Evolutionary conservation across 2,329 filamentous ascomycete species (phyloP).

Genomic region (Ramichloridium luteum): DNA sequence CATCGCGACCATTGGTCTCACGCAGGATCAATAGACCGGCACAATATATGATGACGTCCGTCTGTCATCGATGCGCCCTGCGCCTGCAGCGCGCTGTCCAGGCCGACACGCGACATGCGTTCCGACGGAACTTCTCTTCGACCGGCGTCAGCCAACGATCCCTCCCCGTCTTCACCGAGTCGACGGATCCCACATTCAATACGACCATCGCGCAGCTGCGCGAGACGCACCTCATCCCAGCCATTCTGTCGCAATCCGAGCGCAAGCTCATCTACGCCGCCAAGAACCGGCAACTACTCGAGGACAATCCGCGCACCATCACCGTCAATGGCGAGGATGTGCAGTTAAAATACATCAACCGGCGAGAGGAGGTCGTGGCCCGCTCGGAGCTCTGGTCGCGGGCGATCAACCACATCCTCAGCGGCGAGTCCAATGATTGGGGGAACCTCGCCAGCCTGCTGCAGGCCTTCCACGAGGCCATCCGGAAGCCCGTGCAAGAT

Average conservation of each 20-base stretch:
- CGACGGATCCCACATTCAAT: slow-evolving; percentile 31
- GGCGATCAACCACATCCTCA: slow-evolving; percentile 21
- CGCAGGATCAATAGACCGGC: too few relatives aligned
- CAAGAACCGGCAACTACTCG: slow-evolving; percentile 30
- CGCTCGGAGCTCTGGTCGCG: slow-evolving; percentile 17
- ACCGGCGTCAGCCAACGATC: slow-evolving; percentile 9
- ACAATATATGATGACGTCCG: slow-evolving; percentile 11
- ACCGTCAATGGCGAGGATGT: slow-evolving; percentile 31
- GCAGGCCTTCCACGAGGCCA: slow-evolving; percentile 20
- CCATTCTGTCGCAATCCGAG: slow-evolving; percentile 31
- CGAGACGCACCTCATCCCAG: slow-evolving; percentile 33
- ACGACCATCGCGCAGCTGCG: slow-evolving; percentile 30
- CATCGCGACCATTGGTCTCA: too few relatives aligned
- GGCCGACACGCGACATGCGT: slow-evolving; percentile 7
- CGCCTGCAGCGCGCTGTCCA: slow-evolving; percentile 19
- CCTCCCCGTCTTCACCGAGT: slow-evolving; percentile 30
- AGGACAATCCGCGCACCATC: slow-evolving; percentile 31
- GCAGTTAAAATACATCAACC: slow-evolving; percentile 23
- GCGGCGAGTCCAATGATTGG: slow-evolving; percentile 22
- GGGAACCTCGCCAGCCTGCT: slow-evolving; percentile 24
- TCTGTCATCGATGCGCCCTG: slow-evolving; percentile 24
- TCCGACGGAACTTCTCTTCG: slow-evolving; percentile 18
- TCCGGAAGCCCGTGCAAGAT: slow-evolving; percentile 11
- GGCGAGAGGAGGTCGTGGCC: slow-evolving; percentile 20
- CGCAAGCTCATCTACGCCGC: slow-evolving; percentile 31